Evolutionary conservation across 2,329 filamentous ascomycete genomes (phyloP).

Genomic region (Fusarium luffae): DNA sequence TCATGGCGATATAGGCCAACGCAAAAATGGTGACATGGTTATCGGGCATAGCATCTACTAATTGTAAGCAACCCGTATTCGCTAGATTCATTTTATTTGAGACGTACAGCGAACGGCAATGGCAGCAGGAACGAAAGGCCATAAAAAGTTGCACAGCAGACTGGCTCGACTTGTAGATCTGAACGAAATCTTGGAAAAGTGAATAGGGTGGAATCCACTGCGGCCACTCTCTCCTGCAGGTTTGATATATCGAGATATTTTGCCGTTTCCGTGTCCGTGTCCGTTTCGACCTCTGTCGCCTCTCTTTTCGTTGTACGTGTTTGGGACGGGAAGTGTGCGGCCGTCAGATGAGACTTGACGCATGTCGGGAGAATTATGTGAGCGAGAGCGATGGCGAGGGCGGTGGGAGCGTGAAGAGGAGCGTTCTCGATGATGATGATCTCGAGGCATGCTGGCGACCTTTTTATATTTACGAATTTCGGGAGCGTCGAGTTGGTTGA

Average conservation of each 20-base stretch:
- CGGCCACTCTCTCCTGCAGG: slow-evolving; percentile 59
- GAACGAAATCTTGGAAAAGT: slow-evolving; percentile 58
- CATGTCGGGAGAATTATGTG: slow-evolving; percentile 23
- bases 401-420: slow-evolving; percentile 36
- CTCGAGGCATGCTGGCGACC: slow-evolving; percentile 24
- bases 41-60: slow-evolving; percentile 51
- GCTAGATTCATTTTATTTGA: not conserved
- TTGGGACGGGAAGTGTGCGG: slow-evolving; percentile 44
- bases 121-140: slow-evolving; percentile 62
- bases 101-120: slow-evolving; percentile 55
- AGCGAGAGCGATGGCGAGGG: slow-evolving; percentile 31
- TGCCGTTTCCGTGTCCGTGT: slow-evolving; percentile 3
- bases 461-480: slow-evolving; percentile 14
- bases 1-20: slow-evolving; percentile 62
- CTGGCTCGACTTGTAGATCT: slow-evolving; percentile 58
- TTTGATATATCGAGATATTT: slow-evolving; percentile 38
- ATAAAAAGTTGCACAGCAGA: slow-evolving; percentile 60
- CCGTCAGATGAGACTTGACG: slow-evolving; percentile 20
- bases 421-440: slow-evolving; percentile 8
- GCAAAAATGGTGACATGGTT: slow-evolving; percentile 59
- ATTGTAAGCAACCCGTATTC: slow-evolving; percentile 6
- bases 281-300: slow-evolving; percentile 3
- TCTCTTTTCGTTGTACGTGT: slow-evolving; percentile 39
- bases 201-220: slow-evolving; percentile 56
- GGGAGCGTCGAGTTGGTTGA: not conserved